Conservation (phyloP, 768 basidiomycete species). For the Boletus vermiculosoides region DNA sequence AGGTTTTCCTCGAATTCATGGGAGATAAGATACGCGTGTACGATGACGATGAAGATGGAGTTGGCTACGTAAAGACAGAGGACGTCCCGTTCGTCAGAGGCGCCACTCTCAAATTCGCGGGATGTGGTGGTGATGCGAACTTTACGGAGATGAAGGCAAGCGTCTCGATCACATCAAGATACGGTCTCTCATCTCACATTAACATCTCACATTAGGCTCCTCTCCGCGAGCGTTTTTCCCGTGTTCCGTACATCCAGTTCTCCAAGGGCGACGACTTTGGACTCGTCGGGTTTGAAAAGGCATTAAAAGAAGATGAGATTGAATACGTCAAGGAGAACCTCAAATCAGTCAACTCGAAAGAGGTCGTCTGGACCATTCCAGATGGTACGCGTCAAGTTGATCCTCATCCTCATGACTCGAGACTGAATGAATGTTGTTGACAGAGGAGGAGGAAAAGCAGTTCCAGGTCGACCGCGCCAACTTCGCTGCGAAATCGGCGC, state of each 20-base stretch:
- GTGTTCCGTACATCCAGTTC: conserved; percentile 48
- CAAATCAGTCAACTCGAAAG: conserved; percentile 60
- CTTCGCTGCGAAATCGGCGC: conserved; percentile 54
- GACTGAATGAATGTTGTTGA: neutral
- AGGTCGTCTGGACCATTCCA: conserved; percentile 62
- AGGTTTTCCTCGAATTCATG: conserved; percentile 73
- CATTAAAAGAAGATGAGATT: conserved; percentile 70
- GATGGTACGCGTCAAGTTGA: conserved; percentile 44
- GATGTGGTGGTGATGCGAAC: conserved; percentile 54
- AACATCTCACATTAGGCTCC: conserved; percentile 35
- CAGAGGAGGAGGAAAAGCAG: conserved; percentile 69
- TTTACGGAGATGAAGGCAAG: conserved; percentile 60
- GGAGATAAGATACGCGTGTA: conserved; percentile 66
- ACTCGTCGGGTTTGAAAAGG: conserved; percentile 58
- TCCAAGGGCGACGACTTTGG: conserved; percentile 45
- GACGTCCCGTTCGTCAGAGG: conserved; percentile 45
- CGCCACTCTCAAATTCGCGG: conserved; percentile 48
- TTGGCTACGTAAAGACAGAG: conserved; percentile 42
- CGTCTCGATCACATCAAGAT: neutral
- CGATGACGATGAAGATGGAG: conserved; percentile 47
- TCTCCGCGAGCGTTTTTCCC: conserved; percentile 46
- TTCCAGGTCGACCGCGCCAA: conserved; percentile 77
- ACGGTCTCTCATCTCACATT: neutral
- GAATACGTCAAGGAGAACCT: conserved; percentile 64
- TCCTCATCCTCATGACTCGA: neutral